Base-by-base conservation (phyloP, 139 green algal species). In the Auxenochlorella pyrenoidosa region DNA sequence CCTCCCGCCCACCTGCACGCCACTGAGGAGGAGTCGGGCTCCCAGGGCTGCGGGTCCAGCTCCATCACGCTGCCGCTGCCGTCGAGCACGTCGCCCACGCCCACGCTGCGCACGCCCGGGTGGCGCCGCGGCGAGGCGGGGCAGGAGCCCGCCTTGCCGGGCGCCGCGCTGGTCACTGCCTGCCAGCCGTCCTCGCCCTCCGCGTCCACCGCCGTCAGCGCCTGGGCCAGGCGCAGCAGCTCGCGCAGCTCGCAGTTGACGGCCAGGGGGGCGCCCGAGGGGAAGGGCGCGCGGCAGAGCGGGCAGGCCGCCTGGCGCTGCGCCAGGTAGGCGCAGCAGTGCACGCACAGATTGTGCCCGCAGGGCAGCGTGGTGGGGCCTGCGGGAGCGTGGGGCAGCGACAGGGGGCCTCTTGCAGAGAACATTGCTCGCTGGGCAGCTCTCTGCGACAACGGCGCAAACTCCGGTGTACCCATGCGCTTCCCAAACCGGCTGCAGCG, bases 321-420 rank as follows among this genome's bases (percentile, higher is more conserved):
- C 70, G 94, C 92, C 47, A 95, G 77, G 76, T 87, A 82, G 1
- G 83, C 54, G 73, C 95, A 89, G 88, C 94, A 96, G 21, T 94
- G 86, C n/a, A 94, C 54, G 88, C 94, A 96, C 0, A 89, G 90
- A 75, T 96, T 96, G 88, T 96, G 94, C 1, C 94, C 94, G 73
- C 94, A 96, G 0, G 90, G 93, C n/a, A 96, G 81, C 10, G 91
- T 96, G 15, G 87, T 76, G 0, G 94, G 93, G 0, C 93, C 93
- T 41, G 75, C 32, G 28, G 12, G 30, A n/a, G 75, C 43, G 75
- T 2, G 26, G 38, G 75, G 44, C 75, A 40, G 32, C n/a, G 73
- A 34, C 6, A 5, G 21, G 26, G 41, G 16, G 38, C 6, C 30
- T 51, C 18, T 26, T 24, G 15, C 47, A 58, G 47, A 12, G 6